A percentile compares a stretch with the other conserved stretches of the same genome.
These are phyloP conservation scores for Cardamine resedifolia DNA, from an alignment of 345 rosid genomes.

Conservation along the genomic window DNA sequence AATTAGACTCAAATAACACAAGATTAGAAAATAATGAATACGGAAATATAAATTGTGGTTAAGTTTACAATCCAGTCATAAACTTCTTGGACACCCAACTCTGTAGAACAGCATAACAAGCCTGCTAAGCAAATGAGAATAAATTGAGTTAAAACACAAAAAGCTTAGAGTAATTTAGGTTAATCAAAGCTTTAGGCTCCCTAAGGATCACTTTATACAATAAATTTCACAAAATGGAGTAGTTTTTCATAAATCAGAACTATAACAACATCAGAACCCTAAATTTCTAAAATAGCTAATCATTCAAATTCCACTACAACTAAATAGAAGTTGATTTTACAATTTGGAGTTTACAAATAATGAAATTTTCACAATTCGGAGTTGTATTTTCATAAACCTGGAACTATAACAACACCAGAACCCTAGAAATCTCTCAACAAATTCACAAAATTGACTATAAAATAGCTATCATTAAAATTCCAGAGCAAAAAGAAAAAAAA, in stretches of 20 bases:
- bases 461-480: neutral
- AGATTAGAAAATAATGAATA: neutral
- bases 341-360: neutral
- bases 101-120: conserved; percentile 77
- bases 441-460: neutral
- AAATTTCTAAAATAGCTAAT: neutral
- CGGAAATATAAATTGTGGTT: neutral
- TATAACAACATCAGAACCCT: neutral
- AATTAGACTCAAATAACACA: neutral
- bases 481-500: neutral
- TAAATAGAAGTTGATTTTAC: neutral
- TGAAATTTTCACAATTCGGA: neutral
- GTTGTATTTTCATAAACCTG: neutral
- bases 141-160: neutral
- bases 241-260: no score
- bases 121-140: conserved; percentile 46
- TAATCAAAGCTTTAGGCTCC: neutral
- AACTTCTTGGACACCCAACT: conserved; percentile 94
- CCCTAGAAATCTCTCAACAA: no score
- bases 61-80: conserved; percentile 82
- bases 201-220: neutral
- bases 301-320: neutral
- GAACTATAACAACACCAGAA: neutral
- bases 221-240: neutral
- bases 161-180: neutral